Percentiles rank a stretch among this genome's conserved stretches.
Evolutionary conservation across 495 filamentous ascomycete species (phyloP).

Genomic region (Daldinia childiae): DNA sequence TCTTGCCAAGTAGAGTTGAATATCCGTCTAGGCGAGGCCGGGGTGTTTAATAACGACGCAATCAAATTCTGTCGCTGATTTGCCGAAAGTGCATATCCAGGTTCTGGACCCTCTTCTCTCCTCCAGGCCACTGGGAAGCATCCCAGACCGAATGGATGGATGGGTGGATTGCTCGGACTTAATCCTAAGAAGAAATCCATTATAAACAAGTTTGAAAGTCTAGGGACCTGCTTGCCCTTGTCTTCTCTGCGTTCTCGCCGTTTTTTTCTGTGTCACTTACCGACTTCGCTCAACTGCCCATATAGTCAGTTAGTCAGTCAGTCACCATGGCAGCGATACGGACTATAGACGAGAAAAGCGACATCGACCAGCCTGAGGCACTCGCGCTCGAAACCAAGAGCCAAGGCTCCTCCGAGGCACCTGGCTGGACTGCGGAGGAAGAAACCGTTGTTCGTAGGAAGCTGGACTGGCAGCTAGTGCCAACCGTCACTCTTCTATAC

Average conservation of each 20-base stretch:
- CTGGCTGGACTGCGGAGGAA: conserved; percentile 58
- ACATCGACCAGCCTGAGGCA: conserved; percentile 36
- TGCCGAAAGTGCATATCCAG: conserved; percentile 40
- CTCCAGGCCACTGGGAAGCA: conserved; percentile 30
- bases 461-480: conserved; percentile 62
- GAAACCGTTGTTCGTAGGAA: conserved; percentile 60
- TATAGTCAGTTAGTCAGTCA: conserved; percentile 1
- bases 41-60: conserved; percentile 38
- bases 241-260: conserved; percentile 25
- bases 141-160: conserved; percentile 5
- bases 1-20: conserved; percentile 41
- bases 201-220: conserved; percentile 22
- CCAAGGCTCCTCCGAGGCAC: conserved; percentile 37
- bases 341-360: conserved; percentile 39
- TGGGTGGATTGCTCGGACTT: conserved; percentile 5
- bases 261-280: background rate
- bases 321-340: conserved; percentile 41
- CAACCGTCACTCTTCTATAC: conserved; percentile 63
- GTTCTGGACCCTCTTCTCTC: conserved; percentile 26
- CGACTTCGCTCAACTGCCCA: conserved; percentile 18
- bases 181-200: conserved; percentile 5
- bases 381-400: conserved; percentile 42
- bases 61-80: conserved; percentile 39
- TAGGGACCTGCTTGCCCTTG: conserved; percentile 6
- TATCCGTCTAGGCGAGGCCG: conserved; percentile 42